A percentile compares a stretch with the other conserved stretches of the same genome.
These are phyloP conservation scores for Plasmodium knowlesi DNA, from an alignment of 169 alveolate genomes.

Conservation along the genomic window DNA sequence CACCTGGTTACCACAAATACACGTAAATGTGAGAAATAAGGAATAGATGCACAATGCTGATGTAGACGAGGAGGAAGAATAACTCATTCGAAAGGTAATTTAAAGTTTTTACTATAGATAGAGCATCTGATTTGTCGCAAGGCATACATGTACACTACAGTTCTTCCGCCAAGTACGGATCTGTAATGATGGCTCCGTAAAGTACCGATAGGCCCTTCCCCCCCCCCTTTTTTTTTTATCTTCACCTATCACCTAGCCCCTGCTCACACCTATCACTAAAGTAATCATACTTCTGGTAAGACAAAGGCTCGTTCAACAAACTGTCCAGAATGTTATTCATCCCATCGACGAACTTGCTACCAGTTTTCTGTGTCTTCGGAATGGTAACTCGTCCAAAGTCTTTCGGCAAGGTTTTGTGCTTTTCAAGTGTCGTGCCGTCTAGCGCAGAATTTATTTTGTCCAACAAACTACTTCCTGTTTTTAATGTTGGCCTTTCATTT, in stretches of 20 bases:
- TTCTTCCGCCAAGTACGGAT: not conserved
- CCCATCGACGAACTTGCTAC: slow-evolving; percentile 45
- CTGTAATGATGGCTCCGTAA: not conserved
- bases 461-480: slow-evolving; percentile 55
- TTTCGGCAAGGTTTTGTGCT: slow-evolving; percentile 47
- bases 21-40: not conserved
- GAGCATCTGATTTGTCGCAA: not conserved
- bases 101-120: not conserved
- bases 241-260: not conserved
- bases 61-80: not conserved
- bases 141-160: not conserved
- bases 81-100: not conserved
- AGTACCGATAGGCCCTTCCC: no score
- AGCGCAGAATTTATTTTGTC: slow-evolving; percentile 65
- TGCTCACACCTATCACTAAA: slow-evolving; percentile 16
- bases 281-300: slow-evolving; percentile 52
- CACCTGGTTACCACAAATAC: not conserved
- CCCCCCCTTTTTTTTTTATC: no score
- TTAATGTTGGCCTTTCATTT: slow-evolving; percentile 66
- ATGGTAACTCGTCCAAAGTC: slow-evolving; percentile 25
- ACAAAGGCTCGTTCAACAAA: slow-evolving; percentile 51
- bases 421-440: slow-evolving; percentile 65
- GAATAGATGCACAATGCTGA: not conserved
- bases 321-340: slow-evolving; percentile 53
- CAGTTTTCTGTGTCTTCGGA: slow-evolving; percentile 69